Evolutionary conservation across 73 alveolate genomes (phyloP).

Genomic region (Paramecium tetraurelia): DNA sequence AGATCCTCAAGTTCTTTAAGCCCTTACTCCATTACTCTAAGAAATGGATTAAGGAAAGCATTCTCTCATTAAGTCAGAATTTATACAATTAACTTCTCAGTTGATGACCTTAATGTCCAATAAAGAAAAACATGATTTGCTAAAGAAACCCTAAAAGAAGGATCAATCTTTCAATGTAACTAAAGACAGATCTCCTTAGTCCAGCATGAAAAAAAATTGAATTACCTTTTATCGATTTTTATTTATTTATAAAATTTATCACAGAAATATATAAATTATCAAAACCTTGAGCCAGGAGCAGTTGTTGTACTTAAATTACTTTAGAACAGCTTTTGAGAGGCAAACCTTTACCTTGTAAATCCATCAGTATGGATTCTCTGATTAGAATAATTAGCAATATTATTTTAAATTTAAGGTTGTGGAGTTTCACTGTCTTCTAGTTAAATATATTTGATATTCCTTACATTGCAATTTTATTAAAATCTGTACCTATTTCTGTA

Average conservation of each 20-base stretch:
- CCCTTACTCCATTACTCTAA: not conserved
- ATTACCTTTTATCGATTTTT: not conserved
- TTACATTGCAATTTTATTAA: not conserved
- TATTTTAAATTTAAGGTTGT: not conserved
- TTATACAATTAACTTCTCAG: not conserved
- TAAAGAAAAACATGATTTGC: conserved; percentile 25
- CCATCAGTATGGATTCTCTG: conserved; percentile 1
- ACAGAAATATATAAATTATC: not conserved
- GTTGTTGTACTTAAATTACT: not conserved
- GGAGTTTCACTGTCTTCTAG: not conserved
- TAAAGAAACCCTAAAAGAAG: not conserved
- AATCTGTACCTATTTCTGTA: not conserved
- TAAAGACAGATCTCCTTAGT: not conserved
- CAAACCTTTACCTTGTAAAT: not conserved
- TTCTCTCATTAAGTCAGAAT: not conserved
- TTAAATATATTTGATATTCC: not conserved
- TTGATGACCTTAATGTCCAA: not conserved
- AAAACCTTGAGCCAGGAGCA: not conserved
- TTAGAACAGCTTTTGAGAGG: not conserved
- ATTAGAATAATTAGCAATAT: not conserved
- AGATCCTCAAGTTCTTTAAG: not conserved
- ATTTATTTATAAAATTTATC: not conserved
- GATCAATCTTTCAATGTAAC: not conserved
- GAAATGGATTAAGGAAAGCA: conserved; percentile 7
- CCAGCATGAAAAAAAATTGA: not conserved